Percentiles rank a stretch among this genome's conserved stretches.
Conservation (phyloP, 805 yeast species). For the Yamadazyma nakazawae region DNA sequence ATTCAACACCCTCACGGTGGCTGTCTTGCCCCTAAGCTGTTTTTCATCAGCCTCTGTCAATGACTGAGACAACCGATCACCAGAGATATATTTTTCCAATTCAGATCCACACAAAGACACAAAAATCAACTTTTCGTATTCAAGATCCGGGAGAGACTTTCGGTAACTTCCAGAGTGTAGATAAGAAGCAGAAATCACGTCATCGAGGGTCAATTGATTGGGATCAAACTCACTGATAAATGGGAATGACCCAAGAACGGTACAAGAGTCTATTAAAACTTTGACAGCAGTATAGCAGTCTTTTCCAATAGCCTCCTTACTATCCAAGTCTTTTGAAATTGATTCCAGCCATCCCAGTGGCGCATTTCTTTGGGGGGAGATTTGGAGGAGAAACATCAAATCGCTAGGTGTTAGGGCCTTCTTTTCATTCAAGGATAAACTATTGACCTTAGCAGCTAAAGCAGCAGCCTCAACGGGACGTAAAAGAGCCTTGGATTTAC, state of each 20-base stretch:
- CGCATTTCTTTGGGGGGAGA: slow-evolving; percentile 12
- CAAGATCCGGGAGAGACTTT: slow-evolving; percentile 30
- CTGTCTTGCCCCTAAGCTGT: background rate
- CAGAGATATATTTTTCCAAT: background rate
- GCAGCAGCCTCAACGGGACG: slow-evolving; percentile 19
- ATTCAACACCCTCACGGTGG: background rate
- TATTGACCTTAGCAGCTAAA: slow-evolving; percentile 15
- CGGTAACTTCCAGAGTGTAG: slow-evolving; percentile 43
- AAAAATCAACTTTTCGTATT: slow-evolving; percentile 45
- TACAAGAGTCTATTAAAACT: slow-evolving; percentile 38
- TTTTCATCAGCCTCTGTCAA: slow-evolving; percentile 1
- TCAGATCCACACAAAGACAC: slow-evolving; percentile 31
- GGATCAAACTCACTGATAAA: slow-evolving; percentile 31
- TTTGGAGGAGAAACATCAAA: slow-evolving; percentile 20
- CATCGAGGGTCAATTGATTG: slow-evolving; percentile 29
- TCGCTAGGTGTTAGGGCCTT: slow-evolving; percentile 18
- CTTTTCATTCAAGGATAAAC: slow-evolving; percentile 16
- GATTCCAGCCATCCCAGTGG: background rate
- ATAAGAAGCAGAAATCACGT: slow-evolving; percentile 23
- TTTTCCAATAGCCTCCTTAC: background rate
- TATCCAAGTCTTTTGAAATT: background rate
- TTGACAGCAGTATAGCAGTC: slow-evolving; percentile 12
- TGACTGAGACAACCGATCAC: background rate
- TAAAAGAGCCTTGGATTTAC: slow-evolving; percentile 16
- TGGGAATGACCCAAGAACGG: slow-evolving; percentile 49